These are phyloP conservation scores for Chenopodium quinoa DNA, from an alignment of 148 eudicot genomes.

Conservation along the genomic window DNA sequence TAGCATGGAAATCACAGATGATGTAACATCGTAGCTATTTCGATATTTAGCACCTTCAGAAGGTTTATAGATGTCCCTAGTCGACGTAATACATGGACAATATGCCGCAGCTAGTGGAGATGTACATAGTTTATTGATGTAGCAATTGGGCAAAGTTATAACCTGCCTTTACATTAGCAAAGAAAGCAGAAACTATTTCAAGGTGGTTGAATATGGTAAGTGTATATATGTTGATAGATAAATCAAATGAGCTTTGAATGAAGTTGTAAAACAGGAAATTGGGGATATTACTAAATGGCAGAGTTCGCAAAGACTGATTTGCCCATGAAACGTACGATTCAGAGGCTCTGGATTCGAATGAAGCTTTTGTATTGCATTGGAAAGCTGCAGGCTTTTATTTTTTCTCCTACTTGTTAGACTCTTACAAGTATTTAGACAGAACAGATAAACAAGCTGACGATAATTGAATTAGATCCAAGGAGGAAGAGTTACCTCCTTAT, in stretches of 20 bases:
- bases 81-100: not conserved
- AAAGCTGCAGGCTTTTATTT: no score
- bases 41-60: not conserved
- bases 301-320: not conserved
- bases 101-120: not conserved
- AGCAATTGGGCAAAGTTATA: not conserved
- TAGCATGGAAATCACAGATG: constrained; percentile 5
- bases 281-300: not conserved
- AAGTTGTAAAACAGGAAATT: not conserved
- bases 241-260: not conserved
- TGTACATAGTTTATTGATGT: not conserved
- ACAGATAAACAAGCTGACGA: no score
- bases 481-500: no score
- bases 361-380: not conserved
- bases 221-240: not conserved
- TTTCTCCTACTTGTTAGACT: no score
- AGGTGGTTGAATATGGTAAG: not conserved
- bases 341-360: not conserved
- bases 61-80: not conserved
- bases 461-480: no score
- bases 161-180: not conserved
- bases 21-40: constrained; percentile 2
- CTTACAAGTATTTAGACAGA: no score
- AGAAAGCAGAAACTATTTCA: not conserved
- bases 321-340: not conserved